Evolutionary conservation across 768 basidiomycete genomes (phyloP), one percentile per base, ranked within the genome.

Genomic region (Infundibulicybe gibba): DNA sequence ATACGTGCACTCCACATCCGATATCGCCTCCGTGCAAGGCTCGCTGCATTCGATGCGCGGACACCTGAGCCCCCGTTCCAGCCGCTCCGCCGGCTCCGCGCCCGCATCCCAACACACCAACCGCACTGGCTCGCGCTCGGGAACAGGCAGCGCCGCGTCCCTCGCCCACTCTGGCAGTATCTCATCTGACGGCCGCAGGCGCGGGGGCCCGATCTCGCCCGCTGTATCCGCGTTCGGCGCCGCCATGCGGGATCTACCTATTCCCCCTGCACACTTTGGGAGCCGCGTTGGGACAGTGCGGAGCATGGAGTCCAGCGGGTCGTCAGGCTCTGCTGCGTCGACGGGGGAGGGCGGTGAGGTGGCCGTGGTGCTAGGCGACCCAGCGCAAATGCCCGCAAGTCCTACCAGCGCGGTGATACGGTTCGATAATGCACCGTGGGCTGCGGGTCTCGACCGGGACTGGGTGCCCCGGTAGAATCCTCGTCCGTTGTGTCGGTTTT

Each of bases 41-140:
- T 88, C 87, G 0, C 60, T 88, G 10, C 77, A 83, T 54, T 87
- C 85, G 0, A 74, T 79, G 70, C 72, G 69, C 16, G 82, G 83
- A 1, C 76, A 77, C 45, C 60, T 83, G 15, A 71, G 70, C 53
- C 79, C 81, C 0, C 58, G 65, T 13, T 65, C 73, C 1, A 60
- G 57, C 20, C 71, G 72, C 39, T 78, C 80, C 0, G 67, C 75
- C 19, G 77, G 78, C 39, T 85, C 84, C 6, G 76, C 72, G 8
- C 69, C 80, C 5, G 64, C 72, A 6, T 77, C 80, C 3, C 63
- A 71, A 5, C 35, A 14, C 35, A 4, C 35, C 3, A 3, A 38
- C 35, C 14, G 10, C 10, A 19, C 35, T 10, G 66, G 72, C 2
- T 78, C 73, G 12, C 79, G 80, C 32, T 70, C 67, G 1, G 66